Conservation (phyloP, 257 asterid species). For the Orobanche coerulescens region DNA sequence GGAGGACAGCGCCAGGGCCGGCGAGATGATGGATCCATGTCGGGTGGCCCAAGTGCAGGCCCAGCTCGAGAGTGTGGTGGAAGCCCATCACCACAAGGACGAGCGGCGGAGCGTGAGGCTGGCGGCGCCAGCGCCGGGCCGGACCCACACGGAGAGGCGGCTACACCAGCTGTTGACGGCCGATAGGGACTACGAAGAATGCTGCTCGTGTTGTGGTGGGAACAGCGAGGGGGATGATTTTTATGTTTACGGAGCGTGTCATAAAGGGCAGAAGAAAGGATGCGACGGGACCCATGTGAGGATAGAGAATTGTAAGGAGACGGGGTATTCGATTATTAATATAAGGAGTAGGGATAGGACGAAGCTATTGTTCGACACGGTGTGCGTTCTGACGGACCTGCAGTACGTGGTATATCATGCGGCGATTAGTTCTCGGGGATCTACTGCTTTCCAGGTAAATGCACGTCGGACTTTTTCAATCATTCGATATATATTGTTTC, state of each 20-base stretch:
- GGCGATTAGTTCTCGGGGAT: conserved; percentile 57
- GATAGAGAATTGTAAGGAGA: conserved; percentile 46
- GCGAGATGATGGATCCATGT: conserved; percentile 37
- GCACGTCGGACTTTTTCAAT: not conserved
- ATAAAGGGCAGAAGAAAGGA: conserved; percentile 21
- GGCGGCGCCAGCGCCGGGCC: conserved; percentile 37
- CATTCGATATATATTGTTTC: too few relatives aligned
- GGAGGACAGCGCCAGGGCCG: conserved; percentile 38
- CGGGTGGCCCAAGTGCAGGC: conserved; percentile 59
- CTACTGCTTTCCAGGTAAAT: conserved; percentile 69
- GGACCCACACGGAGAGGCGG: conserved; percentile 82
- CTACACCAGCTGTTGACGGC: conserved; percentile 91
- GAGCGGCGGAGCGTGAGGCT: conserved; percentile 59
- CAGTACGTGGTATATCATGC: conserved; percentile 70
- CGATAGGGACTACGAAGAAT: conserved; percentile 58
- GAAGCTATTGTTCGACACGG: conserved; percentile 68
- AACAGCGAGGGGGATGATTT: conserved; percentile 32
- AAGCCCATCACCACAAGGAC: conserved; percentile 58
- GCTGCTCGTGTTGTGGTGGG: conserved; percentile 47
- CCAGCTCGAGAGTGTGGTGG: conserved; percentile 65
- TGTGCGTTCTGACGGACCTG: conserved; percentile 68
- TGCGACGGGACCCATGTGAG: conserved; percentile 53
- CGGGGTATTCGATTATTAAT: conserved; percentile 49
- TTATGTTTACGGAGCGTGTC: conserved; percentile 22
- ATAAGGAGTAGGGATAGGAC: conserved; percentile 67